Base-by-base conservation (phyloP, 768 basidiomycete species). In the Suillus variegatus region DNA sequence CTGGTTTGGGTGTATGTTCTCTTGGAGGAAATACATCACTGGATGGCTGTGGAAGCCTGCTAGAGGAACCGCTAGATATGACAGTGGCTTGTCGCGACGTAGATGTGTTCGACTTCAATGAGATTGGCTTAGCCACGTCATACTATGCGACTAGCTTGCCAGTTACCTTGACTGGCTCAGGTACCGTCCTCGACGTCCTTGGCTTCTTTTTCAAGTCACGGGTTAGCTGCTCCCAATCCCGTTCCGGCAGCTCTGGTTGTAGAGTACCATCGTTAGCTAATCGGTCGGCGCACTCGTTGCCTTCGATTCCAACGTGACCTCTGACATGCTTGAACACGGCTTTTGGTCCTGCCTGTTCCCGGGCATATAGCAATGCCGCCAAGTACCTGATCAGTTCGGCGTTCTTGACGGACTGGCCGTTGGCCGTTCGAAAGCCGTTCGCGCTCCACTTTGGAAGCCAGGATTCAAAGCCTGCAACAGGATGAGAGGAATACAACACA, bases 261-360 rank as follows among this genome's bases (percentile, higher is more conserved):
- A 71, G 68, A 12, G 83, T 75, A 3, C 94, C 94, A 6, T 76
- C 40, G 64, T 86, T 89, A 4, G 94, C 94, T 64, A 89, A 82
- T 16, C 67, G 70, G 74, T 98, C 96, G 3, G 96, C 96, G 51
- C 85, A 89, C 62, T 98, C 95, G 73, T 98, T 98, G 1, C 96
- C 96, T 62, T 78, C 78, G 36, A 86, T 81, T 0, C 94, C 94
- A 12, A 80, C 81, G 71, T 97, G 96, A 0, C 90, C 96, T 64
- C 86, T 84, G 64, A 98, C 93, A 70, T 95, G 84, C 68, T 86
- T 78, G 57, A 97, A 82, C 44, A 73, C 74, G 52, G 96, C 84
- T 38, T 73, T 76, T 67, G 90, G 90, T 4, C 86, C 87, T 3
- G 72, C 70, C 10, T 67, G 76, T 6, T 72, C 79, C 28, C 93